phyloP scores from a whole-genome alignment of 2,329 filamentous ascomycete species.

The Elsinoe arachidis region DNA sequence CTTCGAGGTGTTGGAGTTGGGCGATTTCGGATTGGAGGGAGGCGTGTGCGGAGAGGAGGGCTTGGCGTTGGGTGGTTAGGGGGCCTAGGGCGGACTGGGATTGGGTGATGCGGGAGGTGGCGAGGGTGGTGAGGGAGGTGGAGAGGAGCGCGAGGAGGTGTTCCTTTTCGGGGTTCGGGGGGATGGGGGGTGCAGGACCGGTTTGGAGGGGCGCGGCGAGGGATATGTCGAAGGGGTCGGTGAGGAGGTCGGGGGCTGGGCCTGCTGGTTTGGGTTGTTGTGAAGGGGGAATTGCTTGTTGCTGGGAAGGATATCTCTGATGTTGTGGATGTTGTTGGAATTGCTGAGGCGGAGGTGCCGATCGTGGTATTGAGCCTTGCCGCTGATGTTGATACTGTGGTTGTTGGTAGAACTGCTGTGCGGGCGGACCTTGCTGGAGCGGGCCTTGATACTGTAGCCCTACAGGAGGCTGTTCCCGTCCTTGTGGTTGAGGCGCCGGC shows the following conservation, averaged over 20 bases:
- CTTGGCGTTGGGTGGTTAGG: constrained; percentile 67
- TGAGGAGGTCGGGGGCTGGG: constrained; percentile 47
- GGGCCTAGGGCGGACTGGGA: constrained; percentile 67
- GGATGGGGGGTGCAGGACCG: constrained; percentile 70
- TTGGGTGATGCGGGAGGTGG: constrained; percentile 60
- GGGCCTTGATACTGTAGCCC: constrained; percentile 12
- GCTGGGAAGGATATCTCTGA: constrained; percentile 16
- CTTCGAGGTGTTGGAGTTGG: constrained; percentile 61
- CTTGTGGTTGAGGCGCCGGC: constrained; percentile 12
- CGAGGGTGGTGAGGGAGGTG: constrained; percentile 57
- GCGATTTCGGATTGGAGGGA: constrained; percentile 66
- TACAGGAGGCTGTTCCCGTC: neutral
- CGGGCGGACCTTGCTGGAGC: constrained; percentile 16
- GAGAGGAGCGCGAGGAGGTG: constrained; percentile 71
- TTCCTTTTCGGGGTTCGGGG: constrained; percentile 93
- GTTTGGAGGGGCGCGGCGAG: constrained; percentile 42
- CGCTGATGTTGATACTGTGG: constrained; percentile 17
- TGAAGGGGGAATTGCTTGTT: constrained; percentile 19
- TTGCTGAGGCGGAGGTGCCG: constrained; percentile 13
- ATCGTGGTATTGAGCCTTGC: neutral
- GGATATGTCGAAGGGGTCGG: constrained; percentile 53
- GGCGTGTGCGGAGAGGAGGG: constrained; percentile 61
- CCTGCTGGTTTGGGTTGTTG: constrained; percentile 27
- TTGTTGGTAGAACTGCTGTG: constrained; percentile 17
- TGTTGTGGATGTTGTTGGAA: constrained; percentile 20